Conservation (phyloP, 148 eudicot species). For the Cornus kousa region DNA sequence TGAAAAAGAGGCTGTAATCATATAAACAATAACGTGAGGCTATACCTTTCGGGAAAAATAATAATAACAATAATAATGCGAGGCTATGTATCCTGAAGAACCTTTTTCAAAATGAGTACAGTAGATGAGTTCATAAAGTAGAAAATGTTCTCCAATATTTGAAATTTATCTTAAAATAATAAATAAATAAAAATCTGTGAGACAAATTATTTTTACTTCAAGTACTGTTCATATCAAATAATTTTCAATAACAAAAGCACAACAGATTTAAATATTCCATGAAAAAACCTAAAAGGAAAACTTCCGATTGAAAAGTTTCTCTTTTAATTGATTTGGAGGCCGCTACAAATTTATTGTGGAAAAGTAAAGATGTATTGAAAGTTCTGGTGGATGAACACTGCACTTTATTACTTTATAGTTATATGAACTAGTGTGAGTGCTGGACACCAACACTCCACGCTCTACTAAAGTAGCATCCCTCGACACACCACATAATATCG, state of each 20-base stretch:
- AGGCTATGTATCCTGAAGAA: no score
- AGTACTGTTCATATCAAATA: neutral
- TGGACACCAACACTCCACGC: no score
- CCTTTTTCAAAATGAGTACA: neutral
- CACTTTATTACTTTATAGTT: no score
- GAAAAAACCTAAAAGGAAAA: neutral
- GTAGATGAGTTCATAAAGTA: neutral
- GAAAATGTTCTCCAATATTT: neutral
- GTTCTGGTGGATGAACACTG: neutral
- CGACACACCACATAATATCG: no score
- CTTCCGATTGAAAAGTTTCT: neutral
- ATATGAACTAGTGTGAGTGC: no score
- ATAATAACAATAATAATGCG: neutral
- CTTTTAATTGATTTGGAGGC: neutral
- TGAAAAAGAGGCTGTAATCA: constrained; percentile 86
- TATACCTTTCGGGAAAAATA: neutral
- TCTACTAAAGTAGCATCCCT: no score
- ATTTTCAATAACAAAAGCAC: neutral
- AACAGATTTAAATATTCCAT: neutral
- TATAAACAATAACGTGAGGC: constrained; percentile 14
- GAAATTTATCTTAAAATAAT: no score
- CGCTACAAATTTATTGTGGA: constrained; percentile 1
- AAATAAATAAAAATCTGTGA: no score
- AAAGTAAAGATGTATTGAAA: neutral
- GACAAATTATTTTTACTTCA: neutral